Evolutionary conservation across 2,329 filamentous ascomycete genomes (phyloP), one percentile per base, ranked within the genome.

Genomic region (Alternaria dauci): DNA sequence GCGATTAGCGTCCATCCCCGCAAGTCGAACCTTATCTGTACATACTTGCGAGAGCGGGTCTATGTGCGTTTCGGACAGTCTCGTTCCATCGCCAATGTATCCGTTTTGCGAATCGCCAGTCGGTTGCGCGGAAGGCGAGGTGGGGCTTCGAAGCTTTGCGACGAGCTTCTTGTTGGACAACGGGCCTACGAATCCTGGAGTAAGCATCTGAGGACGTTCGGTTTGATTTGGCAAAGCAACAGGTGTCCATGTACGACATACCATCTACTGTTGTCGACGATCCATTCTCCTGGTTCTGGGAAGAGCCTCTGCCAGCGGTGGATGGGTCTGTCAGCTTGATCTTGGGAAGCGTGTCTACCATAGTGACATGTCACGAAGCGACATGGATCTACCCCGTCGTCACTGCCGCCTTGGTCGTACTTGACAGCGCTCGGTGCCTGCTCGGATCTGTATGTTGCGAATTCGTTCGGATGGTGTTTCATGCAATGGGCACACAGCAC

Each of bases 11-110:
- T 54, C 48, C 38, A 12, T 48, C 46, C 43, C 34, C 52, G 34
- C 28, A 47, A 41, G 14, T 23, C 23, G 51, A 18, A 44, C 44
- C 63, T 51, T 28, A 61, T 61, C 43, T 62, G 61, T 62, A 78
- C 84, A 67, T 84, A 91, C 88, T 78, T 90, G 87, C 52, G 89
- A 90, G 65, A 91, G 80, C 58, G 89, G 89, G 76, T 91, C 89
- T 63, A 90, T 89, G 26, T 82, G 82, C 9, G 71, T 64, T 53
- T 84, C 81, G 28, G 68, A 66, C 34, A 65, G 34, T 39, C 56
- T 57, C 50, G 54, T 62, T 11, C 55, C 61, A 12, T 71, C 62
- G 42, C 63, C 69, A 20, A 55, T 39, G 34, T 48, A 62, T 25
- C 67, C 66, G 63, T 71, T 74, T 26, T 60, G 58, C 42, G 62